Evolutionary conservation across 345 rosid genomes (phyloP).

Genomic region (Nephelium lappaceum): DNA sequence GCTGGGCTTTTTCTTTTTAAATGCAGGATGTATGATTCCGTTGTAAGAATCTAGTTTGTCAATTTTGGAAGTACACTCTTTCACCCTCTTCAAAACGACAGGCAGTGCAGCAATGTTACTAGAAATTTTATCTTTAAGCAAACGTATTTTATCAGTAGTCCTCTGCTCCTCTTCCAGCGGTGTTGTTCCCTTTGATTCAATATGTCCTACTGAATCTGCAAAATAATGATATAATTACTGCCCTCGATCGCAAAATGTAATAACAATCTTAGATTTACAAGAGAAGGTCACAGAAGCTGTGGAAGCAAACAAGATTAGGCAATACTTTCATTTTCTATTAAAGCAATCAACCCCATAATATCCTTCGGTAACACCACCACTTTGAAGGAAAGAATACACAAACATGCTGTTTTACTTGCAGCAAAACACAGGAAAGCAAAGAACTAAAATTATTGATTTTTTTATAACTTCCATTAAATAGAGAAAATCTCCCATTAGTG

Average conservation of each 20-base stretch:
- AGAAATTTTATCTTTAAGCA: conserved; percentile 52
- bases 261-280: background rate
- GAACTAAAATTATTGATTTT: background rate
- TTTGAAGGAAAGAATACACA: background rate
- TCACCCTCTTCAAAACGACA: conserved; percentile 52
- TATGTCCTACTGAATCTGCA: conserved; percentile 25
- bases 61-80: conserved; percentile 55
- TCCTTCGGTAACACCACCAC: background rate
- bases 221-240: background rate
- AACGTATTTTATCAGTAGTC: conserved; percentile 38
- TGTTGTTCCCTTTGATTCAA: conserved; percentile 23
- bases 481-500: background rate
- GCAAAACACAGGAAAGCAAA: background rate
- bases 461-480: background rate
- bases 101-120: conserved; percentile 52
- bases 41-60: conserved; percentile 48
- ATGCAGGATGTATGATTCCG: conserved; percentile 56
- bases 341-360: background rate
- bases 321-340: background rate
- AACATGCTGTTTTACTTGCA: background rate
- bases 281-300: background rate
- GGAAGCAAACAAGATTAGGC: background rate
- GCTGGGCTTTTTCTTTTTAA: conserved; percentile 38
- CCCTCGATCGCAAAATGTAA: background rate
- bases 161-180: conserved; percentile 33